Evolutionary conservation across 1,284 basidiomycete species (phyloP).

Genomic region (Phylloporus gajari): DNA sequence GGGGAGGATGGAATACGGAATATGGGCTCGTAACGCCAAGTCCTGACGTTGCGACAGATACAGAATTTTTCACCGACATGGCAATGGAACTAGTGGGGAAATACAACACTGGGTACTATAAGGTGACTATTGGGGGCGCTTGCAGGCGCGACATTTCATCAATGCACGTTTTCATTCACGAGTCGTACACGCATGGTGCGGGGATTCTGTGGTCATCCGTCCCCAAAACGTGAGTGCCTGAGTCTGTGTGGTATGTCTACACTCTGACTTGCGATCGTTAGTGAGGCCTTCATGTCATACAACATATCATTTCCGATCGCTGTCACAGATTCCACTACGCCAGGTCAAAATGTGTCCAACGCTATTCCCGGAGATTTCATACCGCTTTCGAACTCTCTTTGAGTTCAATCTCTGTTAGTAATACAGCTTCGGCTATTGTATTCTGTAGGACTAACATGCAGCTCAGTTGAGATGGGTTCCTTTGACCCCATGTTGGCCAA

Average conservation of each 20-base stretch:
- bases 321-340: constrained; percentile 35
- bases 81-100: constrained; percentile 47
- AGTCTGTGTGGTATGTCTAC: background rate
- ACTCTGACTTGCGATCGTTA: constrained; percentile 20
- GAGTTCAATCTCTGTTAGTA: constrained; percentile 57
- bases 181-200: constrained; percentile 47
- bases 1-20: constrained; percentile 51
- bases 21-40: constrained; percentile 38
- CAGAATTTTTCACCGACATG: constrained; percentile 36
- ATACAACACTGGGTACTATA: constrained; percentile 14
- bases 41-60: constrained; percentile 19
- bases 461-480: constrained; percentile 49
- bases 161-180: constrained; percentile 48
- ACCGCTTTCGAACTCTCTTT: constrained; percentile 52
- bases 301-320: constrained; percentile 53
- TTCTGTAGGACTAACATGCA: constrained; percentile 25
- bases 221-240: constrained; percentile 41
- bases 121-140: constrained; percentile 40
- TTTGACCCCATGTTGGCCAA: constrained; percentile 57
- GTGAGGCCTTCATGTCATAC: constrained; percentile 46
- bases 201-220: constrained; percentile 50
- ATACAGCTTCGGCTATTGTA: too few species aligned
- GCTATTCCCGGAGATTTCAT: constrained; percentile 31
- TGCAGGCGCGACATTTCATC: constrained; percentile 51
- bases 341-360: constrained; percentile 40